phyloP scores from a whole-genome alignment of 2,329 filamentous ascomycete species.

The Zelopaecilomyces penicillatus region DNA sequence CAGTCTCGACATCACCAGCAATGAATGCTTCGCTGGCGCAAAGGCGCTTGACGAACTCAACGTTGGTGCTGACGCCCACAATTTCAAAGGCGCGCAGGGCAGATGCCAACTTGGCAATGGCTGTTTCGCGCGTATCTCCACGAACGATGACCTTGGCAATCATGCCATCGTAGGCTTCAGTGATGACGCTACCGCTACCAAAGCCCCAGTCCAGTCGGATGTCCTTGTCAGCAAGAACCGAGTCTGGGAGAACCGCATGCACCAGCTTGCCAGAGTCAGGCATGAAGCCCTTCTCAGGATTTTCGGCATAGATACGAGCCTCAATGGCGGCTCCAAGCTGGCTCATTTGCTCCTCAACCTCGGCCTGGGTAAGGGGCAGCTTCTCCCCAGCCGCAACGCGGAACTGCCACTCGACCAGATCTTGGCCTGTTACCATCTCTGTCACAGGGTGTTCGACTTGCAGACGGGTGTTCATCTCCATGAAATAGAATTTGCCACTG shows the following conservation, averaged over 20 bases:
- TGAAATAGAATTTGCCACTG: slow-evolving; percentile 71
- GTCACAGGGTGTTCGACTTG: slow-evolving; percentile 97
- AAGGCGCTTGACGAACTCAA: slow-evolving; percentile 88
- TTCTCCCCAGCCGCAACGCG: slow-evolving; percentile 55
- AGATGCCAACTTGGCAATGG: slow-evolving; percentile 71
- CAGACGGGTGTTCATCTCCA: slow-evolving; percentile 78
- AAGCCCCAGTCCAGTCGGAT: slow-evolving; percentile 92
- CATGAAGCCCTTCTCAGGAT: slow-evolving; percentile 83
- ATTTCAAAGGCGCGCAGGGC: slow-evolving; percentile 87
- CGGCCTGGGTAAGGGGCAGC: slow-evolving; percentile 46
- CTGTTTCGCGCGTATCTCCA: slow-evolving; percentile 67
- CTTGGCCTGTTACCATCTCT: slow-evolving; percentile 58
- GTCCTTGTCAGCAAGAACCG: slow-evolving; percentile 53
- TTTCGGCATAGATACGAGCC: slow-evolving; percentile 93
- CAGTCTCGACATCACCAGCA: slow-evolving; percentile 83
- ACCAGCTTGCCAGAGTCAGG: slow-evolving; percentile 86
- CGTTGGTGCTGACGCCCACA: slow-evolving; percentile 87
- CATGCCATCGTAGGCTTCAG: slow-evolving; percentile 96
- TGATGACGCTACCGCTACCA: slow-evolving; percentile 81
- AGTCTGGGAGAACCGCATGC: slow-evolving; percentile 66
- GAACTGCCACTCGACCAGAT: slow-evolving; percentile 94
- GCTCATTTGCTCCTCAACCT: slow-evolving; percentile 67
- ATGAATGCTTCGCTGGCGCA: slow-evolving; percentile 78
- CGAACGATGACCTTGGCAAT: slow-evolving; percentile 95
- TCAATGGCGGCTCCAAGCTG: slow-evolving; percentile 82